A percentile compares a stretch with the other conserved stretches of the same genome.
Conservation (phyloP, 116 monocot species). For the Papilionanthe hybrid region DNA sequence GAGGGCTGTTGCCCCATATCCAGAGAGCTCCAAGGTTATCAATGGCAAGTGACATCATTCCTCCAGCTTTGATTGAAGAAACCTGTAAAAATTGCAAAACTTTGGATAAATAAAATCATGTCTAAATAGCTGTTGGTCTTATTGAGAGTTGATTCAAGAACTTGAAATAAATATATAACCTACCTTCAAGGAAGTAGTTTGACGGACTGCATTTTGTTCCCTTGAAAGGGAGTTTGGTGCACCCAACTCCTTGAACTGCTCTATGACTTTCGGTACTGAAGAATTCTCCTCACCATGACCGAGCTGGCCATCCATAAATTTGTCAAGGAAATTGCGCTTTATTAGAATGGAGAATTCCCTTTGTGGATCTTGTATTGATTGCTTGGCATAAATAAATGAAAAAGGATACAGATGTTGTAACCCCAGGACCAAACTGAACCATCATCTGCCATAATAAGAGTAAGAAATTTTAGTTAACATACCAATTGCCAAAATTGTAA, state of each 20-base stretch:
- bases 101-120: background rate
- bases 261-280: slow-evolving; percentile 45
- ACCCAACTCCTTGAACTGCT: slow-evolving; percentile 54
- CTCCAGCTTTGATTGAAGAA: slow-evolving; percentile 60
- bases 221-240: slow-evolving; percentile 25
- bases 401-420: slow-evolving; percentile 86
- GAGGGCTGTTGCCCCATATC: slow-evolving; percentile 82
- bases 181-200: slow-evolving; percentile 51
- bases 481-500: background rate
- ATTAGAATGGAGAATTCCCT: background rate
- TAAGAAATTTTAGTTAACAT: background rate
- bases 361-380: background rate
- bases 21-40: slow-evolving; percentile 61
- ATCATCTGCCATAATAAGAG: slow-evolving; percentile 45
- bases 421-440: slow-evolving; percentile 94
- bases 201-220: slow-evolving; percentile 8
- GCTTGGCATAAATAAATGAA: background rate
- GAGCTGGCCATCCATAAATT: slow-evolving; percentile 66
- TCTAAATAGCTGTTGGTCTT: background rate
- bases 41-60: slow-evolving; percentile 87
- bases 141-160: background rate
- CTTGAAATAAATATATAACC: background rate
- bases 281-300: slow-evolving; percentile 60
- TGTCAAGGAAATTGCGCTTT: slow-evolving; percentile 40
- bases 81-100: slow-evolving; percentile 33